These are phyloP conservation scores for Russula dissimulans DNA, from an alignment of 768 basidiomycete species.

Conservation along the genomic window DNA sequence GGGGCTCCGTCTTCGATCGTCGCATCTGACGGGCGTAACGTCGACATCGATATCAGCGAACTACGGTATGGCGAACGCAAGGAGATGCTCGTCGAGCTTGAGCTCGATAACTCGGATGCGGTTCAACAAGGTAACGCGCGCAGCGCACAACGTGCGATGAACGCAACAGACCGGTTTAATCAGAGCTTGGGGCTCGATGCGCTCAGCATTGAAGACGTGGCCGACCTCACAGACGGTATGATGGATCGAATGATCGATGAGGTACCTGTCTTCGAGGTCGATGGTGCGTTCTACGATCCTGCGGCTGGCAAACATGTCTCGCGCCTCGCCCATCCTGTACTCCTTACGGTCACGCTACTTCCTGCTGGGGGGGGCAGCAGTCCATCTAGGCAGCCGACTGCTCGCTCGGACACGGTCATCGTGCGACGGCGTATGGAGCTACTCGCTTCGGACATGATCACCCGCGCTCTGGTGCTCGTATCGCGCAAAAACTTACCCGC, in stretches of 20 bases:
- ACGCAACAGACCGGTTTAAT: conserved; percentile 86
- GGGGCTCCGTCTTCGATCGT: conserved; percentile 84
- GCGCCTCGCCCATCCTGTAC: conserved; percentile 82
- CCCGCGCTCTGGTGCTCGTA: conserved; percentile 84
- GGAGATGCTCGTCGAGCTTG: conserved; percentile 95
- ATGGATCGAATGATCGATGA: conserved; percentile 98
- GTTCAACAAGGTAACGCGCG: conserved; percentile 8
- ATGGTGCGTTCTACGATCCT: conserved; percentile 92
- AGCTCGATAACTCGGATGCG: conserved; percentile 70
- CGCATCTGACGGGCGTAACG: conserved; percentile 85
- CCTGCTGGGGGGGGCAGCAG: conserved; percentile 33
- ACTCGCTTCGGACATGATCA: conserved; percentile 95
- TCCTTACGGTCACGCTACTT: conserved; percentile 88
- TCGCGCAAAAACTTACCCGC: conserved; percentile 85
- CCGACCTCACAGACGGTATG: conserved; percentile 80
- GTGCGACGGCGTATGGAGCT: conserved; percentile 95
- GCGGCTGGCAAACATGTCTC: conserved; percentile 74
- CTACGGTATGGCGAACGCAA: conserved; percentile 92
- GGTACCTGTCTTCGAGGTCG: conserved; percentile 91
- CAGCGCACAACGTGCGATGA: conserved; percentile 32
- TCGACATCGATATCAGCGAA: conserved; percentile 92
- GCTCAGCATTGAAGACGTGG: conserved; percentile 57
- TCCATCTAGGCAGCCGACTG: conserved; percentile 28
- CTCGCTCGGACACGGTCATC: conserved; percentile 71
- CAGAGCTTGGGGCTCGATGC: conserved; percentile 77